A percentile compares a stretch with the other conserved stretches of the same genome.
Evolutionary conservation across 2,329 filamentous ascomycete species (phyloP).

Genomic region (Stachybotrys chartarum): DNA sequence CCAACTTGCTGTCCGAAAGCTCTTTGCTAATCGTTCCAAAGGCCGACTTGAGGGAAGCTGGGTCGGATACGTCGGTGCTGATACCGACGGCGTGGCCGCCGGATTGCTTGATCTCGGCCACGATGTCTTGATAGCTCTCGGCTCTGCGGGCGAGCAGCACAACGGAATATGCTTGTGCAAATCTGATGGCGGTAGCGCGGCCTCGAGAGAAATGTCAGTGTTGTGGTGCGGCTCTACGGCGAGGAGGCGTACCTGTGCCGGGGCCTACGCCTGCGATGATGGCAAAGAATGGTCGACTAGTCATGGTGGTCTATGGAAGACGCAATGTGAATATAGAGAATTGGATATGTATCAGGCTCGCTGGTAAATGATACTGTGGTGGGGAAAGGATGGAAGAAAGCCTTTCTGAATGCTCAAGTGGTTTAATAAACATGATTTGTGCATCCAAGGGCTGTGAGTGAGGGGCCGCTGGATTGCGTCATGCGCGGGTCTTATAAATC

Average conservation of each 20-base stretch:
- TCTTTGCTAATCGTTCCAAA: constrained; percentile 56
- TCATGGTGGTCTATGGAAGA: neutral
- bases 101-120: constrained; percentile 57
- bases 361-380: too few species aligned
- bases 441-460: neutral
- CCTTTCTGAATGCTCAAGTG: neutral
- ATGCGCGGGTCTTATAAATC: neutral
- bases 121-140: constrained; percentile 58
- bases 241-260: constrained; percentile 44
- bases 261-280: constrained; percentile 67
- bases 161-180: constrained; percentile 61
- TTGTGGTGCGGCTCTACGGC: neutral
- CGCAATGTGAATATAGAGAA: neutral
- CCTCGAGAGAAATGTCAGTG: constrained; percentile 18
- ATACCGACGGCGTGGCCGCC: constrained; percentile 69
- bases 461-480: neutral
- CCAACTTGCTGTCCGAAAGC: constrained; percentile 46
- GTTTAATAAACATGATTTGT: neutral
- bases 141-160: constrained; percentile 66
- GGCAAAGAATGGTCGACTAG: constrained; percentile 45
- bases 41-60: constrained; percentile 42
- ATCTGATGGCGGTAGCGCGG: constrained; percentile 45
- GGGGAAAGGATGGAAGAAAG: neutral
- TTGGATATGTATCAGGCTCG: too few species aligned
- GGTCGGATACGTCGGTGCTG: constrained; percentile 40